Evolutionary conservation across 208 protist genomes (phyloP), one percentile per base, ranked within the genome.

Genomic region (Tritrichomonas foetus): DNA sequence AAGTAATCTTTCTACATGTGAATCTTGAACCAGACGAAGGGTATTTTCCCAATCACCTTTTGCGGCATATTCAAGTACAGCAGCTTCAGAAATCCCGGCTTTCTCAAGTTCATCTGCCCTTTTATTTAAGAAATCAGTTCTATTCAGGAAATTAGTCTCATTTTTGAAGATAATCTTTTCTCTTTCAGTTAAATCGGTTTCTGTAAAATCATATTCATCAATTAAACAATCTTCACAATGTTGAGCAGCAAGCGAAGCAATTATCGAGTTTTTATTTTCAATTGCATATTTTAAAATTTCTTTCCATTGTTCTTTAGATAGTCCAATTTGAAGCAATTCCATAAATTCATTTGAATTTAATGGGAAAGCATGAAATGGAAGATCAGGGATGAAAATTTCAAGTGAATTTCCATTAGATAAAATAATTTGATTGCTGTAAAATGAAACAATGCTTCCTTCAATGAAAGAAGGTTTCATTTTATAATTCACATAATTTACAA

Each of bases 101-200:
- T 89, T 39, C 57, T 89, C 78, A 50, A 89, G 78, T 89, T 89
- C 78, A 57, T n/a, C n/a, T n/a, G n/a, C n/a, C n/a, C n/a, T n/a
- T n/a, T n/a, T n/a, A n/a, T n/a, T n/a, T n/a, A n/a, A n/a, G n/a
- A n/a, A n/a, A n/a, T n/a, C n/a, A n/a, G n/a, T n/a, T n/a, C n/a
- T n/a, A n/a, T n/a, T n/a, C n/a, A n/a, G n/a, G n/a, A n/a, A n/a
- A n/a, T n/a, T n/a, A n/a, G n/a, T n/a, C n/a, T n/a, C n/a, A n/a
- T n/a, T n/a, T n/a, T n/a, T n/a, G n/a, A n/a, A n/a, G n/a, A n/a
- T 16, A 61, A 61, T 61, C 16, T 61, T 61, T 22, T 22, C 16
- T 61, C 16, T 5, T 5, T 16, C 53, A 61, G 11, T 22, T 61
- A 61, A 61, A 61, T 22, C 53, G 5, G 5, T 61, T 61, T 61